A percentile compares a stretch with the other conserved stretches of the same genome.
These are phyloP conservation scores for Rhodotorula sp. DNA, from an alignment of 1,284 basidiomycete species.

Conservation along the genomic window DNA sequence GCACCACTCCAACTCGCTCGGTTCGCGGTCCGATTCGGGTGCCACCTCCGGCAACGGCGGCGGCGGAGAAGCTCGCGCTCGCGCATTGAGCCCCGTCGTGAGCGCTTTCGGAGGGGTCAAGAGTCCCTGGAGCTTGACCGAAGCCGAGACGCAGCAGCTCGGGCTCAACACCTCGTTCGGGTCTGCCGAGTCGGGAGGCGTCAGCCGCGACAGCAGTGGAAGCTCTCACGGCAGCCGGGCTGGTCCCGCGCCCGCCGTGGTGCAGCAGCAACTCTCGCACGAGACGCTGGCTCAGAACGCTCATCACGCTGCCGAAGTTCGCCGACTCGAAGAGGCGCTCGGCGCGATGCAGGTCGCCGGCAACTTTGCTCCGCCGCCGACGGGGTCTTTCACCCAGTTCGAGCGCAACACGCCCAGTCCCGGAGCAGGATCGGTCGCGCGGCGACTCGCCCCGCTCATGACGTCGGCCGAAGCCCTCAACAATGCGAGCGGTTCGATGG, in stretches of 20 bases:
- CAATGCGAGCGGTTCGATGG: not conserved
- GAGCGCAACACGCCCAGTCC: constrained; percentile 12
- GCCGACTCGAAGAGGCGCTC: constrained; percentile 22
- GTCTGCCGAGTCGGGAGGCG: not conserved
- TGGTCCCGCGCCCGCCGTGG: not conserved
- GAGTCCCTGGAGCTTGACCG: constrained; percentile 41
- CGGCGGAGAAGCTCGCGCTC: not conserved
- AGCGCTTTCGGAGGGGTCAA: constrained; percentile 16
- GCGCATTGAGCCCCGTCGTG: constrained; percentile 25
- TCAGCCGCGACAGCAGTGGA: constrained; percentile 32
- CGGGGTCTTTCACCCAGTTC: not conserved
- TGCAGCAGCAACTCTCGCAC: not conserved
- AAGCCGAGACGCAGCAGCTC: constrained; percentile 39
- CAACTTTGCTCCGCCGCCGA: not conserved
- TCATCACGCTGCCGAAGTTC: constrained; percentile 13
- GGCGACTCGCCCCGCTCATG: constrained; percentile 35
- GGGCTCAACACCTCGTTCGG: constrained; percentile 2
- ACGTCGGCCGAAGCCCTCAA: constrained; percentile 25
- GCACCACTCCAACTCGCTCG: constrained; percentile 16
- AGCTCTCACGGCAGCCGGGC: constrained; percentile 23
- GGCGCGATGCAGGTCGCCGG: constrained; percentile 20
- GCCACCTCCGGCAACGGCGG: not conserved
- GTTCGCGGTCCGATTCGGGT: constrained; percentile 13
- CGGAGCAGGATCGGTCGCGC: not conserved
- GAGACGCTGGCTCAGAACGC: not conserved